Evolutionary conservation across 2,329 filamentous ascomycete species (phyloP).

Genomic region (Aureobasidium sp.): DNA sequence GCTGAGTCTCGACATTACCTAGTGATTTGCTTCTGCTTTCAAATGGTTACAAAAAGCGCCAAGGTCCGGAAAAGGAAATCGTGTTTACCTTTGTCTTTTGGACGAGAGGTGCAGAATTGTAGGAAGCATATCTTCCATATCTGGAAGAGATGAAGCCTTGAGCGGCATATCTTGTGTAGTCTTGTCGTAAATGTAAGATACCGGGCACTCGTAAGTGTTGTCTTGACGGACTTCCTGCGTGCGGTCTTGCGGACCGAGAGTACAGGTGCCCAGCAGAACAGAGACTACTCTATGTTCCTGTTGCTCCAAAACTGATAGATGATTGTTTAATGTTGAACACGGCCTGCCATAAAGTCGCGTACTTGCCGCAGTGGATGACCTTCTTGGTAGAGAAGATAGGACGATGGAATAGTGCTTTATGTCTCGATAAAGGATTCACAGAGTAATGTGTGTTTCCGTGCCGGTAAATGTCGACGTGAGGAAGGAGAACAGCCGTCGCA

Average conservation of each 20-base stretch:
- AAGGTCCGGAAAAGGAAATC: neutral
- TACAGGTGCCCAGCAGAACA: neutral
- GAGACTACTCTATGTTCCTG: no score
- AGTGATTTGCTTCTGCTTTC: neutral
- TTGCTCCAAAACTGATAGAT: neutral
- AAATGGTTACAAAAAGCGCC: neutral
- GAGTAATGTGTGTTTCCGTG: neutral
- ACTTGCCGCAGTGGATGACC: neutral
- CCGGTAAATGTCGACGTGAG: neutral
- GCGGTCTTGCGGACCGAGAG: no score
- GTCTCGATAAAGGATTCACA: neutral
- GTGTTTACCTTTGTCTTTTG: neutral
- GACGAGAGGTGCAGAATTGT: neutral
- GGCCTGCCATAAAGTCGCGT: neutral
- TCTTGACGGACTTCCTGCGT: no score
- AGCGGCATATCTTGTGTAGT: no score
- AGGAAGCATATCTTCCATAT: neutral
- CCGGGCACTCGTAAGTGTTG: no score
- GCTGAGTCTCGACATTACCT: neutral
- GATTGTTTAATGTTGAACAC: neutral
- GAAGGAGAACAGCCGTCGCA: neutral
- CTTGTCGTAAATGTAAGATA: no score
- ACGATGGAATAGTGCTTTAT: neutral
- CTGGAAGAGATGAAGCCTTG: neutral
- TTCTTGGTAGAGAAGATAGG: neutral